Percentiles rank a stretch among this genome's conserved stretches.
phyloP scores from a whole-genome alignment of 331 rosid species.

The Pyrus hybrid region DNA sequence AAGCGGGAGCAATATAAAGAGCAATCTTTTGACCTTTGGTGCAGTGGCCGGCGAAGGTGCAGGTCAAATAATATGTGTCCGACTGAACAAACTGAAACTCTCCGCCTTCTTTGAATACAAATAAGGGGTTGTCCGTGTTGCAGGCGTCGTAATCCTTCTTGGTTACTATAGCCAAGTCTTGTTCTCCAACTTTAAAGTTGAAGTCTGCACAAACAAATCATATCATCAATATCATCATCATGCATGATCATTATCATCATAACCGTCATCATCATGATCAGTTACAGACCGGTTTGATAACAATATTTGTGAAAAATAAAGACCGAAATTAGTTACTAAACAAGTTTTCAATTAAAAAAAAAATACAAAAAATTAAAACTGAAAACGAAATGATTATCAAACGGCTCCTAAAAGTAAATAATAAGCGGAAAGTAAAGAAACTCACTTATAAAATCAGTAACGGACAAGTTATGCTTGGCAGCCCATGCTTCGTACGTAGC shows the following conservation, averaged over 20 bases:
- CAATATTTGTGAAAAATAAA: too few species aligned
- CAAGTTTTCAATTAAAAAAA: too few species aligned
- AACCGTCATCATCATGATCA: too few species aligned
- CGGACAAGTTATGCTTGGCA: neutral
- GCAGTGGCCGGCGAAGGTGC: slow-evolving; percentile 1
- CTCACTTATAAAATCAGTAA: neutral
- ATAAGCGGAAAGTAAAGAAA: neutral
- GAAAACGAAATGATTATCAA: too few species aligned
- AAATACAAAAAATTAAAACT: too few species aligned
- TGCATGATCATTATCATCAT: neutral
- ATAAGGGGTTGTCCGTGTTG: neutral
- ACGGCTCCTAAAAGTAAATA: too few species aligned
- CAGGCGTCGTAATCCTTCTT: neutral
- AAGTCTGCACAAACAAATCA: neutral
- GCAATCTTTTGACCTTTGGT: slow-evolving; percentile 3
- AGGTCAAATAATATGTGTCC: neutral
- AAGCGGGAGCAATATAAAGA: neutral
- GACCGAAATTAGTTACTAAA: too few species aligned
- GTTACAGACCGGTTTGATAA: too few species aligned
- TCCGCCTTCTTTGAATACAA: neutral
- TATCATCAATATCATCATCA: neutral
- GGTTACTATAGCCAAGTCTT: neutral
- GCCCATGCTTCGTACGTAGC: neutral
- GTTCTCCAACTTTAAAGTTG: neutral
- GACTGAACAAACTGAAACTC: too few species aligned